Conservation (phyloP, 345 rosid species). For the Sisymbrium irio region DNA sequence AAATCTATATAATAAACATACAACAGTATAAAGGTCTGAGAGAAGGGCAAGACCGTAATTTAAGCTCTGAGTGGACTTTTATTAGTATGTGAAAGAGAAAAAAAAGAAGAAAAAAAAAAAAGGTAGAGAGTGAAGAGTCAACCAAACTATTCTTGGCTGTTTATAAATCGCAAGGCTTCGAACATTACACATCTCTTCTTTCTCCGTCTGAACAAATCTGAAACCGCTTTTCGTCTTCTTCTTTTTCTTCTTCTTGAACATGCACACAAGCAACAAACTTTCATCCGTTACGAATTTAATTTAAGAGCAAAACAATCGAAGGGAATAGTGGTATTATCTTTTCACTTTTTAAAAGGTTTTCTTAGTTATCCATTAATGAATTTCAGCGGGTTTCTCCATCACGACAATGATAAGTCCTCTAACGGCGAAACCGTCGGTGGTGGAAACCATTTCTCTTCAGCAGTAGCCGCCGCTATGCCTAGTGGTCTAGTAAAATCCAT, state of each 20-base stretch:
- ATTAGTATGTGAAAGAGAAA: not conserved
- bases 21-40: not conserved
- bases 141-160: constrained; percentile 51
- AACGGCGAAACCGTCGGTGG: constrained; percentile 7
- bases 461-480: constrained; percentile 18
- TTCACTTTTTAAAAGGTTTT: not conserved
- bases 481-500: constrained; percentile 16
- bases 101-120: not conserved
- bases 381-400: constrained; percentile 33
- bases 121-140: constrained; percentile 50
- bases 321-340: not conserved
- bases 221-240: constrained; percentile 20
- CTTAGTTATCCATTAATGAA: constrained; percentile 5
- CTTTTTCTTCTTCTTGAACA: constrained; percentile 17
- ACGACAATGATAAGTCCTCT: constrained; percentile 13
- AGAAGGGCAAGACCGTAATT: constrained; percentile 19
- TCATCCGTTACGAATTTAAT: not conserved
- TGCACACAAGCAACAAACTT: constrained; percentile 6
- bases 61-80: constrained; percentile 22
- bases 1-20: not conserved
- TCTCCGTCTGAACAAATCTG: constrained; percentile 33
- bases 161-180: constrained; percentile 65
- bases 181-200: constrained; percentile 53
- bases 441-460: constrained; percentile 14
- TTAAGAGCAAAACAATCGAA: not conserved